Evolutionary conservation across 495 filamentous ascomycete genomes (phyloP), one percentile per base, ranked within the genome.

Genomic region (Staphylotrichum tortipilum): DNA sequence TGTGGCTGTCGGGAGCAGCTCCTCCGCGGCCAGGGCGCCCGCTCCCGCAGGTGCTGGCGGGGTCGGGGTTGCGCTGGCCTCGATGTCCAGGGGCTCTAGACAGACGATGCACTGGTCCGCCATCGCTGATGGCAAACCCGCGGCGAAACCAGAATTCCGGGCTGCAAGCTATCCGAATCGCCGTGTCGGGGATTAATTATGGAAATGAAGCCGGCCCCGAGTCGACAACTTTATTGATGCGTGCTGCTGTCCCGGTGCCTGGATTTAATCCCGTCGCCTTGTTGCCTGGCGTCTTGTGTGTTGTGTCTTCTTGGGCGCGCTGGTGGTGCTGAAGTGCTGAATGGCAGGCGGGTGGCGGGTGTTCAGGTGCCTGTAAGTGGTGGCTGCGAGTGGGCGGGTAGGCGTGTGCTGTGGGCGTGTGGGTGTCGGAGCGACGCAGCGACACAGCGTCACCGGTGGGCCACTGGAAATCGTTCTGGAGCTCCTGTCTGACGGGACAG

Each of bases 71-170:
- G 55, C 40, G 19, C 60, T 39, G 40, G 44, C 57, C 61, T 65
- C 61, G 42, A 62, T 61, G 70, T 82, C 85, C 71, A 96, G 82
- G 73, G 86, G 83, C 69, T 90, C 88, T 68, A 96, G 79, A 80
- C 90, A 96, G 66, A 96, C 86, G 73, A 94, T 95, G 75, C 89
- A 95, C 60, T 88, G 88, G 68, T 94, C 89, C 72, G 86, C 86
- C 89, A 92, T 91, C 63, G 30, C 63, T 44, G 44, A 30, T 51
- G 51, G 23, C 35, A 34, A 40, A 24, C 50, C 47, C n/a, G n/a
- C n/a, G n/a, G n/a, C n/a, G n/a, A 44, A 26, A 30, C 18, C 26
- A 15, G 21, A 42, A 49, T 19, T 38, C 24, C 2, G 24, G 34
- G 46, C 24, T 38, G 34, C 38, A 19, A 50, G 30, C 33, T 15